Percentiles rank a stretch among this genome's conserved stretches.
Evolutionary conservation across 345 rosid genomes (phyloP).

Genomic region (Arabidopsis suecica): DNA sequence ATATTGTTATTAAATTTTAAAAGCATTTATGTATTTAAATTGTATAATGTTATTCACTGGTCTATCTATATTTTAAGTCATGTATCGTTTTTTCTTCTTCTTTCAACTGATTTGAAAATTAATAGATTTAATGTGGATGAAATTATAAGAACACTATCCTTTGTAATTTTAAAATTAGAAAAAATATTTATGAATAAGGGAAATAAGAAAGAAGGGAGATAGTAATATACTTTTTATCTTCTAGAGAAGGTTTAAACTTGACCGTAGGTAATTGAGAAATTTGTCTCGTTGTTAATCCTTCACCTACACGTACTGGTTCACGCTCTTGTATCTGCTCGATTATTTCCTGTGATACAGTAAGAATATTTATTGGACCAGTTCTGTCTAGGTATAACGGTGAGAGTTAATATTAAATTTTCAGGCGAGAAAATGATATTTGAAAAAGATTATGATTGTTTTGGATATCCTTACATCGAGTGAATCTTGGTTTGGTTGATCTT

Average conservation of each 20-base stretch:
- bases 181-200: background rate
- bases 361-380: background rate
- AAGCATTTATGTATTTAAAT: background rate
- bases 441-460: background rate
- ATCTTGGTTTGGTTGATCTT: slow-evolving; percentile 4
- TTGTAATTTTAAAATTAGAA: background rate
- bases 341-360: background rate
- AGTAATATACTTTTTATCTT: slow-evolving; percentile 31
- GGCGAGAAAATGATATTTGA: background rate
- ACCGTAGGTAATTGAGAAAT: slow-evolving; percentile 22
- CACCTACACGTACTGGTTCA: background rate
- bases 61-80: too few relatives aligned
- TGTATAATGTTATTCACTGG: too few relatives aligned
- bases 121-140: background rate
- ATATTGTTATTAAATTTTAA: background rate
- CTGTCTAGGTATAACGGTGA: background rate
- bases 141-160: background rate
- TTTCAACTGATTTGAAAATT: background rate
- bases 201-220: background rate
- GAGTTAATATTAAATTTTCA: background rate
- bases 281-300: slow-evolving; percentile 25
- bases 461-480: slow-evolving; percentile 4
- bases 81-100: background rate
- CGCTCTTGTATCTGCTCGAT: background rate
- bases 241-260: slow-evolving; percentile 26